Conservation (phyloP, 2,329 filamentous ascomycete species). For the Fusarium veterinarium region DNA sequence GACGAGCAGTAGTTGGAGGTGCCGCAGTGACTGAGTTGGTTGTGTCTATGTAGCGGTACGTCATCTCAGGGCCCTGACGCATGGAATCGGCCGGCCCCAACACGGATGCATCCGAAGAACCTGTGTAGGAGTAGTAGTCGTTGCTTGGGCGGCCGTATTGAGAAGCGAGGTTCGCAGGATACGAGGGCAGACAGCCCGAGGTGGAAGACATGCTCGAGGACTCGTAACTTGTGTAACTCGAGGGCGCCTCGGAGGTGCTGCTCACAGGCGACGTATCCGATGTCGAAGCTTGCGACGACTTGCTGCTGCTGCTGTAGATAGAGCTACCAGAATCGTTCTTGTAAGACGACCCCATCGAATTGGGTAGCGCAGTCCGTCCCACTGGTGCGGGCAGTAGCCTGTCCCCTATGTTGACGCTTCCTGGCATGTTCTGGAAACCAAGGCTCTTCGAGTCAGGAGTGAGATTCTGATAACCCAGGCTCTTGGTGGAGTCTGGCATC, state of each 20-base stretch:
- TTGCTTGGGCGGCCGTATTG: constrained; percentile 32
- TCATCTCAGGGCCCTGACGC: constrained; percentile 38
- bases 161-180: constrained; percentile 27
- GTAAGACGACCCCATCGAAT: constrained; percentile 36
- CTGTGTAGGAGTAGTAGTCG: constrained; percentile 36
- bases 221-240: constrained; percentile 43
- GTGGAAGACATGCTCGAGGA: constrained; percentile 34
- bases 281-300: constrained; percentile 31
- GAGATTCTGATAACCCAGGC: background rate
- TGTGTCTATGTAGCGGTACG: constrained; percentile 49
- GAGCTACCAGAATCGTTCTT: constrained; percentile 44
- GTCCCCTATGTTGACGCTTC: constrained; percentile 31
- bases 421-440: constrained; percentile 38
- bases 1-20: constrained; percentile 17
- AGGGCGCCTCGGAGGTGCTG: constrained; percentile 34
- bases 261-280: constrained; percentile 38
- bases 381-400: constrained; percentile 37
- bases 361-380: constrained; percentile 32
- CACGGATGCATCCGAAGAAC: constrained; percentile 24
- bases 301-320: constrained; percentile 36
- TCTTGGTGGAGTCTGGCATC: constrained; percentile 18
- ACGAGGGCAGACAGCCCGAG: constrained; percentile 30
- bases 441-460: constrained; percentile 1
- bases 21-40: constrained; percentile 34
- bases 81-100: constrained; percentile 23